Evolutionary conservation across 306 rosid species (phyloP).

Genomic region (Senna tora): DNA sequence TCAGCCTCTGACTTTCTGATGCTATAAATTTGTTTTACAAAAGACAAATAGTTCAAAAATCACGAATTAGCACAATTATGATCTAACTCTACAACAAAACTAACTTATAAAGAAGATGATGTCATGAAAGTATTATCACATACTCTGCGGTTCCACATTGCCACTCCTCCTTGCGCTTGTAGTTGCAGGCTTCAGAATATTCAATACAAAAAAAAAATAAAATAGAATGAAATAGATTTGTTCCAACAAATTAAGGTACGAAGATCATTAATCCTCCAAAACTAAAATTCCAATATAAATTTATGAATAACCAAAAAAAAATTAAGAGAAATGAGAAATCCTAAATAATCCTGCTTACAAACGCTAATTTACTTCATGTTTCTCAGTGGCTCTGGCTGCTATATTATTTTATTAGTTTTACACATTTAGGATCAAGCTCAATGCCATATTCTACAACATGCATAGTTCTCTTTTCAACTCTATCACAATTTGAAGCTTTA

Average conservation of each 20-base stretch:
- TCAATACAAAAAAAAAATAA: not conserved
- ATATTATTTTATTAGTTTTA: not conserved
- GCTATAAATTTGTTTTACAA: conserved; percentile 36
- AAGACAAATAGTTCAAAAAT: not conserved
- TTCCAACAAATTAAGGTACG: conserved; percentile 2
- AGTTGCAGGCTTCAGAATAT: conserved; percentile 39
- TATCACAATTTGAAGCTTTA: not conserved
- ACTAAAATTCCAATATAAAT: not conserved
- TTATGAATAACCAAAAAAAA: not conserved
- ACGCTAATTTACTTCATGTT: not conserved
- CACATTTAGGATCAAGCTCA: not conserved
- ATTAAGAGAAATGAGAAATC: not conserved
- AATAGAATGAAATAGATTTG: not conserved
- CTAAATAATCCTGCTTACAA: not conserved
- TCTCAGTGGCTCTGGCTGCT: conserved; percentile 1
- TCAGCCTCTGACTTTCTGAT: conserved; percentile 28
- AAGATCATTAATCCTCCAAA: not conserved
- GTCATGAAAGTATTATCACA: not conserved
- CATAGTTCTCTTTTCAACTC: not conserved
- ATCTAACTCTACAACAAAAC: conserved; percentile 5
- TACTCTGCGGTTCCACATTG: conserved; percentile 40
- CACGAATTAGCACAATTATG: conserved; percentile 24
- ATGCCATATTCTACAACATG: not conserved
- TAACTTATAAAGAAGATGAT: not conserved
- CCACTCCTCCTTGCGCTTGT: not conserved